Evolutionary conservation across 805 yeast genomes (phyloP), one percentile per base, ranked within the genome.

Genomic region (Candida chilensis): DNA sequence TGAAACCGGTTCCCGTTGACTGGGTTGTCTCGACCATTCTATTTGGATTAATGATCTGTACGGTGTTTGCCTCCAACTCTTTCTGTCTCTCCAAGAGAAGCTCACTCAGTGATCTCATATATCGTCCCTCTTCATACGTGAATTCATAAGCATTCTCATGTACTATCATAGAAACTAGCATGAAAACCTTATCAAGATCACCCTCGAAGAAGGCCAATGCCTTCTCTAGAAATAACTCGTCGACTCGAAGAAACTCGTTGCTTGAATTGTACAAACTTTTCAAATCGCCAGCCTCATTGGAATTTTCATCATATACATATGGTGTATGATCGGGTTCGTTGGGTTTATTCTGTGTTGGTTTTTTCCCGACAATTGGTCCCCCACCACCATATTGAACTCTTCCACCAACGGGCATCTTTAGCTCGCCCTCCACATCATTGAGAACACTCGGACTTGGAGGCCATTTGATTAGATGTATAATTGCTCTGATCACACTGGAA

Each of bases 131-230:
- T 11, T 29, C 42, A 36, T 37, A 51, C 2, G 69, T 60, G 16
- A 46, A 33, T 8, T 33, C 31, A 1, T 42, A 44, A 9, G 50
- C 52, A 18, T 44, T 37, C 3, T 50, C 35, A 29, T 64, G 64
- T 14, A 54, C 34, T 5, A 60, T 40, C 14, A 51, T 35, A 1
- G 50, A 34, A 6, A 67, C 63, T 9, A 60, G 34, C 2, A 48
- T 40, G 6, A 68, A 32, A 0, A 68, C 68, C 29, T 47, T 54
- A 13, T 39, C 38, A 2, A 61, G 36, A 33, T 71, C 59, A 3
- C 75, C 76, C n/a, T 55, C 36, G 40, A 59, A 71, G 39, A 64
- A 68, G 11, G 35, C 45, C 4, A 73, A 29, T 9, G 64, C 60
- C 10, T 50, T 41, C 14, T 47, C 37, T 21, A 64, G 53, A 34